phyloP scores from a whole-genome alignment of 139 green algal species.

The Chlorella sp. region DNA sequence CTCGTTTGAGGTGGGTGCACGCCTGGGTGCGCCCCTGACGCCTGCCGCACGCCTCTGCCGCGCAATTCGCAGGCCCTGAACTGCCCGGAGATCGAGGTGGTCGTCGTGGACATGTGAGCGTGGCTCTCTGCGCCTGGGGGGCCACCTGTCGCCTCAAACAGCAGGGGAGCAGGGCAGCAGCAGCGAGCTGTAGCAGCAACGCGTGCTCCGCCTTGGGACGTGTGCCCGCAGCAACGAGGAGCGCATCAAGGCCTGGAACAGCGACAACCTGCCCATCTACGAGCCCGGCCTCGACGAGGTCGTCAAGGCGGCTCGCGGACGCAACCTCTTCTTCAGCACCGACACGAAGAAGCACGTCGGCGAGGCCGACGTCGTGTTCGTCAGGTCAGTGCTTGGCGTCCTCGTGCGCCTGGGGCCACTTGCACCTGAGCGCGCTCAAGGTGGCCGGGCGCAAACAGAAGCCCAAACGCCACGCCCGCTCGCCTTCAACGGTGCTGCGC shows the following conservation, averaged over 20 bases:
- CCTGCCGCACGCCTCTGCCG: too few relatives aligned
- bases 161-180: too few relatives aligned
- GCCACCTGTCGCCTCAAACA: too few relatives aligned
- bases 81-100: slow-evolving; percentile 91
- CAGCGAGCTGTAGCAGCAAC: too few relatives aligned
- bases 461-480: too few relatives aligned
- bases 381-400: slow-evolving; percentile 51
- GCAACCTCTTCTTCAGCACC: slow-evolving; percentile 97
- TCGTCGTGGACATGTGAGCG: slow-evolving; percentile 57
- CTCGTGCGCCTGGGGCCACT: too few relatives aligned
- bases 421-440: too few relatives aligned
- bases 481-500: too few relatives aligned
- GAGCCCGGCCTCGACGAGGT: slow-evolving; percentile 96
- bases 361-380: slow-evolving; percentile 96
- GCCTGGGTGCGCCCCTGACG: background rate
- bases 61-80: slow-evolving; percentile 80
- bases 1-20: background rate
- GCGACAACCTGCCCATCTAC: slow-evolving; percentile 95
- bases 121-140: too few relatives aligned
- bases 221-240: slow-evolving; percentile 38
- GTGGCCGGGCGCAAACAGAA: too few relatives aligned
- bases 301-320: slow-evolving; percentile 65
- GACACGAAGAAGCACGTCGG: slow-evolving; percentile 89
- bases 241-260: slow-evolving; percentile 87
- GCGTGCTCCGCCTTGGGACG: too few relatives aligned